A percentile compares a stretch with the other conserved stretches of the same genome.
Conservation (phyloP, 2,329 filamentous ascomycete genomes). For the Pseudogymnoascus destructans region DNA sequence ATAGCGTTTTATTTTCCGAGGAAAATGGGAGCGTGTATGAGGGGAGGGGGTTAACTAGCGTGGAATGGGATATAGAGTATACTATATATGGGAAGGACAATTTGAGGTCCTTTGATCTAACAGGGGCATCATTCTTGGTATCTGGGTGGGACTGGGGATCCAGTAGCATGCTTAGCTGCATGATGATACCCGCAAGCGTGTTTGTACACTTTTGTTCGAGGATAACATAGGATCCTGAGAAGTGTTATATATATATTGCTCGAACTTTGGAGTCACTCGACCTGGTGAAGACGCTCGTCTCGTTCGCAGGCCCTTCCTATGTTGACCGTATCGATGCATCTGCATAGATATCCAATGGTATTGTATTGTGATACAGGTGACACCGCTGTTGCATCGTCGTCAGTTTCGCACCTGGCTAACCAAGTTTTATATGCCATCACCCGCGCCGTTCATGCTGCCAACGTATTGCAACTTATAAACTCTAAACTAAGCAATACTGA, state of each 20-base stretch:
- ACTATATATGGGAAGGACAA: neutral
- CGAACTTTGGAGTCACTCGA: neutral
- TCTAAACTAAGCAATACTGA: neutral
- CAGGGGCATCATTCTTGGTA: neutral
- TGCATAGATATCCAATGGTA: neutral
- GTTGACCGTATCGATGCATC: too few relatives aligned
- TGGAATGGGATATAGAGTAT: neutral
- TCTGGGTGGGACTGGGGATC: neutral
- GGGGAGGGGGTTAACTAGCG: neutral
- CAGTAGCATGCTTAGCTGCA: neutral
- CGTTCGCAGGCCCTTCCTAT: neutral
- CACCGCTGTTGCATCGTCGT: neutral
- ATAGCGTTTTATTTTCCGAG: neutral
- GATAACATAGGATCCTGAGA: neutral
- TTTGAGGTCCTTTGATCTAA: neutral
- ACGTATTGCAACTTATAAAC: neutral
- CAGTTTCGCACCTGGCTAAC: neutral
- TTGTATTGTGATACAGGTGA: neutral
- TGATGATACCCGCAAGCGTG: neutral
- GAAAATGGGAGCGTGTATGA: neutral
- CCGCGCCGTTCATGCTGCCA: neutral
- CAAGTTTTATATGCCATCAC: neutral
- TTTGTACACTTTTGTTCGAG: neutral
- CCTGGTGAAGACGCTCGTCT: neutral
- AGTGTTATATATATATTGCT: constrained; percentile 4